Percentiles rank a stretch among this genome's conserved stretches.
These are phyloP conservation scores for Russula foetens DNA, from an alignment of 768 basidiomycete genomes.

Conservation along the genomic window DNA sequence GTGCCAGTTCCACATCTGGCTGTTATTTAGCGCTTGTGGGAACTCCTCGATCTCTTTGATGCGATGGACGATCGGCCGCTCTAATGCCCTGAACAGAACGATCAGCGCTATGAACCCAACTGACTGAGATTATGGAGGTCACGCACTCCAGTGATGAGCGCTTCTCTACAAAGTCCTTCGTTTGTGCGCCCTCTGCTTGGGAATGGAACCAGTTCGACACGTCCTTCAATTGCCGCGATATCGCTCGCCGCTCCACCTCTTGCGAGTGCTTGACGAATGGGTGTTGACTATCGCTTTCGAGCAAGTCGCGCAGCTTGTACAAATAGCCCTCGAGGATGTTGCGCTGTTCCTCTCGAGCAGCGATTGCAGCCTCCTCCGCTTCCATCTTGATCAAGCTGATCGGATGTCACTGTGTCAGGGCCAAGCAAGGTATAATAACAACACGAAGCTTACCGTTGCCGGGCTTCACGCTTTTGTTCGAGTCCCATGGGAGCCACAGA, in stretches of 20 bases:
- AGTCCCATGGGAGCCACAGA: constrained; percentile 69
- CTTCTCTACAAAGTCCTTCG: constrained; percentile 63
- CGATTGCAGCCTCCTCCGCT: constrained; percentile 65
- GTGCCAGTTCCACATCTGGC: constrained; percentile 84
- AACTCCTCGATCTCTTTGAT: constrained; percentile 87
- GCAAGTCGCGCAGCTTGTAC: constrained; percentile 82
- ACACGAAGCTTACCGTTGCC: constrained; percentile 50
- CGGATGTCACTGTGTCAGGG: neutral
- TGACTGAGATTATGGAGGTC: neutral
- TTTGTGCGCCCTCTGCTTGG: constrained; percentile 75
- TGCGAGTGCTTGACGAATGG: constrained; percentile 86
- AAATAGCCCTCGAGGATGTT: constrained; percentile 90
- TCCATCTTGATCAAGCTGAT: constrained; percentile 73
- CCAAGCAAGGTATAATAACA: neutral
- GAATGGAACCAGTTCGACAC: constrained; percentile 80
- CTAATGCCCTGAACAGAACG: constrained; percentile 48
- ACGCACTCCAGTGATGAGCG: constrained; percentile 79
- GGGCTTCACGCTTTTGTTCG: constrained; percentile 65
- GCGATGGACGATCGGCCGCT: constrained; percentile 76
- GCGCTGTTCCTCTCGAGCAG: constrained; percentile 77
- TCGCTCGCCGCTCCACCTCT: constrained; percentile 54
- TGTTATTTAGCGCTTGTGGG: constrained; percentile 72
- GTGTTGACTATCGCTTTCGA: constrained; percentile 56
- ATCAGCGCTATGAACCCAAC: neutral
- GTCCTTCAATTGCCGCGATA: constrained; percentile 61